A percentile compares a stretch with the other conserved stretches of the same genome.
Conservation (phyloP, 2,329 filamentous ascomycete species). For the Aspergillus hiratsukae region DNA sequence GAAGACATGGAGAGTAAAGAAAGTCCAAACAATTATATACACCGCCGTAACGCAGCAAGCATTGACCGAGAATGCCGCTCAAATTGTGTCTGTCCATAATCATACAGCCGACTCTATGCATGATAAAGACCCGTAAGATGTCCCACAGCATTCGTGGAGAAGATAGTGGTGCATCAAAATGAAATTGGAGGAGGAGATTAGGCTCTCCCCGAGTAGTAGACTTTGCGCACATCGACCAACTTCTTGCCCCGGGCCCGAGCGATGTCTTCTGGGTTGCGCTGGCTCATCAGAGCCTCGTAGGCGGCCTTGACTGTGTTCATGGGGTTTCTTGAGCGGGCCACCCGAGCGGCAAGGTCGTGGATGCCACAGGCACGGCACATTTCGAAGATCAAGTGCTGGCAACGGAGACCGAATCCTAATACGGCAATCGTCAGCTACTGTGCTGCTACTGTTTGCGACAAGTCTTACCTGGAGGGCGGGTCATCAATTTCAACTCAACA, state of each 20-base stretch:
- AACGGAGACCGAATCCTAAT: constrained; percentile 86
- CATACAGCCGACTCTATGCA: constrained; percentile 14
- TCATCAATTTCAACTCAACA: constrained; percentile 74
- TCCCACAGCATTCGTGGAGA: constrained; percentile 19
- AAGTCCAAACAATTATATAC: constrained; percentile 17
- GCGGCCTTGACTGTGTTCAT: constrained; percentile 98
- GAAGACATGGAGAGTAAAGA: constrained; percentile 2
- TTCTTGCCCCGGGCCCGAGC: constrained; percentile 88
- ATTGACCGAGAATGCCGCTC: constrained; percentile 1
- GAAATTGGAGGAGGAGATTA: constrained; percentile 28
- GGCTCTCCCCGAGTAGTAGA: constrained; percentile 85
- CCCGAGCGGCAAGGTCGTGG: constrained; percentile 76
- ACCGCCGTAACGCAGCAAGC: constrained; percentile 15
- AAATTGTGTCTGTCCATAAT: constrained; percentile 10
- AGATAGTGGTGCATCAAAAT: constrained; percentile 11
- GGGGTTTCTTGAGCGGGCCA: constrained; percentile 82
- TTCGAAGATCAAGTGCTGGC: constrained; percentile 88
- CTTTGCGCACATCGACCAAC: constrained; percentile 90
- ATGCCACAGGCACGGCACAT: constrained; percentile 86
- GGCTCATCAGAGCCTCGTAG: constrained; percentile 74
- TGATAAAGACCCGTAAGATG: constrained; percentile 2
- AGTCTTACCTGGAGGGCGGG: constrained; percentile 77
- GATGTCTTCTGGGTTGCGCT: constrained; percentile 83
- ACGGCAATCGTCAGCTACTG: constrained; percentile 6
- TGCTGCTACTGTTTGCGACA: background rate